These are phyloP conservation scores for Groenewaldozyma auringiensis DNA, from an alignment of 1,139 yeast genomes.

Conservation along the genomic window DNA sequence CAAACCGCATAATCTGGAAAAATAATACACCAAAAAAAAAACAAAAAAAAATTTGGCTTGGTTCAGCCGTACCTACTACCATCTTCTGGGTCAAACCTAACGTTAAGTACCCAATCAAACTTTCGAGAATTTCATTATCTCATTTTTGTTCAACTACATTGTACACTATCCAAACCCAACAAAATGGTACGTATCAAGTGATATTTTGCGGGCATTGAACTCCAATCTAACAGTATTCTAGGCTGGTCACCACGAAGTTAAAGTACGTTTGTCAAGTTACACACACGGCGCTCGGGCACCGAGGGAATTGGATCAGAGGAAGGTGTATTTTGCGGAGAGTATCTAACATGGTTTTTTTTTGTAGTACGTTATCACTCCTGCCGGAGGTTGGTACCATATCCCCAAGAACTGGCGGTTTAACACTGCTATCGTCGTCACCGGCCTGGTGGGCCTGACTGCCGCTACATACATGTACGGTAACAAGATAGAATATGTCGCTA, in stretches of 20 bases:
- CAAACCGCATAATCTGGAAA: no score
- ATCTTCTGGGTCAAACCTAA: no score
- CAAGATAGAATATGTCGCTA: constrained; percentile 25
- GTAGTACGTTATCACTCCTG: constrained; percentile 32
- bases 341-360: no score
- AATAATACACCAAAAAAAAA: no score
- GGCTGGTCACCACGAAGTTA: constrained; percentile 2
- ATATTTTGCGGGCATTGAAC: no score
- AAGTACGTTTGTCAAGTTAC: not conserved
- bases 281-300: not conserved
- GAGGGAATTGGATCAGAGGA: no score
- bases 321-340: no score
- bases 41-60: no score
- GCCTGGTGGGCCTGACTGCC: constrained; percentile 27
- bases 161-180: no score
- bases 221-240: not conserved
- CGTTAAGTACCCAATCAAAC: not conserved
- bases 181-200: constrained; percentile 2
- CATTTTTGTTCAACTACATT: not conserved
- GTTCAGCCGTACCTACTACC: not conserved
- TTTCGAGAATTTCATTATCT: not conserved
- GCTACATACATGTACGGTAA: constrained; percentile 28
- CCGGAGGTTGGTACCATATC: constrained; percentile 40
- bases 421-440: constrained; percentile 29
- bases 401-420: constrained; percentile 38